Evolutionary conservation across 192 early-diverging fungal species (phyloP), one percentile per base, ranked within the genome.

Genomic region (Tieghemiomyces parasiticus): DNA sequence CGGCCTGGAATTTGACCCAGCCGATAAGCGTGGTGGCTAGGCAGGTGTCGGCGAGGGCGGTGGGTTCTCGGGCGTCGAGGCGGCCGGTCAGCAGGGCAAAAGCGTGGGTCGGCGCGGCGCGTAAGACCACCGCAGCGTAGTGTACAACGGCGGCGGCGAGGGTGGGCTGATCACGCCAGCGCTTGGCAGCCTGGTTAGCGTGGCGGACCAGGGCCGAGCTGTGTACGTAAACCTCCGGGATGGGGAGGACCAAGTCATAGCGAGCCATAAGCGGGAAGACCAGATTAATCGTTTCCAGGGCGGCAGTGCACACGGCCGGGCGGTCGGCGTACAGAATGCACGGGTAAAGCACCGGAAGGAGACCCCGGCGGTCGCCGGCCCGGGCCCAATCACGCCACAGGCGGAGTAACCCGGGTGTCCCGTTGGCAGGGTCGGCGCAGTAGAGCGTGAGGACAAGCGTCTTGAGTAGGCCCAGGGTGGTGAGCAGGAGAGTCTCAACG

Each of bases 381-480:
- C 54, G 54, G 32, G 29, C 33, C 13, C 29, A 31, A 13, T 56
- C 54, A 26, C 31, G 54, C 54, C 54, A 56, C 30, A 34, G 54
- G 20, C 13, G 29, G 20, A 56, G 31, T 14, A 56, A 14, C 16
- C 54, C 54, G 24, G 54, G 16, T 4, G 54, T 16, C 13, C 4
- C 16, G 6, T 26, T 20, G 9, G 19, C 0, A 14, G 14, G 28
- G 34, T 29, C 54, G 16, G 54, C 29, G 9, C 20, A 14, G 54
- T 56, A 56, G 29, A 56, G 29, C 3, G 54, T 56, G 12, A 56
- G 54, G 24, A 56, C 54, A 3, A 56, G 54, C 2, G 24, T 34
- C 19, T 35, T 31, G 1, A 34, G 13, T 4, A 56, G 34, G 19
- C 12, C 32, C 54, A 56, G 31, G 28, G 14, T 1, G 2, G 32